Evolutionary conservation across 441 rosid genomes (phyloP), one percentile per base, ranked within the genome.

Genomic region (Hura crepitans): DNA sequence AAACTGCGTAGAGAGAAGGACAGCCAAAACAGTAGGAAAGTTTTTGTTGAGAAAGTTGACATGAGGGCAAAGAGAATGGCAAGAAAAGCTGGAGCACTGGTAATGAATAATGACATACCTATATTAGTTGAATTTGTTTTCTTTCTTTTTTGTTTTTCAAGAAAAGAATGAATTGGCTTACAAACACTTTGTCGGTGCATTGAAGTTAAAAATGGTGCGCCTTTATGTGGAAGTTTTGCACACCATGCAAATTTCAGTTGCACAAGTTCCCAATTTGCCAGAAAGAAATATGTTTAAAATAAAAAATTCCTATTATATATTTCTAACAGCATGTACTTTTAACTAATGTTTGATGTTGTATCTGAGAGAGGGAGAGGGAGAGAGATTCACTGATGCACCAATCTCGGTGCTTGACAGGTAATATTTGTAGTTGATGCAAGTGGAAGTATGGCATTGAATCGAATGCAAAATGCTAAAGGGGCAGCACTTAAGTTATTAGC

Each of bases 41-140:
- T 92, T 66, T 95, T 79, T 79, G 98, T 95, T 35, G 98, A 92
- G 89, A 95, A 92, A 83, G 73, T 88, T 78, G 99, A 95, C 81
- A 92, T 95, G 93, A 86, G 99, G 84, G 97, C 99, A 60, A 92
- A 95, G 82, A 79, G 99, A 84, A 95, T 95, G 99, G 97, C 98
- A 60, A 86, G 99, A 78, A 95, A 95, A 86, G 99, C 98, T 13
- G 99, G 99, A 77, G 99, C 99, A 74, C 78, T 95, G 99, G 99
- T 92, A 95, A 55, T 54, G 47, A 78, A 77, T 45, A 35, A 54
- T 70, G 20, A 74, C 72, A 60, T 9, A 42, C 46, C 2, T 15
- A 55, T 64, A 14, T 58, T 50, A 33, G 51, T 66, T 73, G 53
- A 65, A 23, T 54, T 23, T 70, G n/a, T 60, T 27, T 17, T 62